Evolutionary conservation across 148 eudicot genomes (phyloP), one percentile per base, ranked within the genome.

Genomic region (Dianthus caryophyllus): DNA sequence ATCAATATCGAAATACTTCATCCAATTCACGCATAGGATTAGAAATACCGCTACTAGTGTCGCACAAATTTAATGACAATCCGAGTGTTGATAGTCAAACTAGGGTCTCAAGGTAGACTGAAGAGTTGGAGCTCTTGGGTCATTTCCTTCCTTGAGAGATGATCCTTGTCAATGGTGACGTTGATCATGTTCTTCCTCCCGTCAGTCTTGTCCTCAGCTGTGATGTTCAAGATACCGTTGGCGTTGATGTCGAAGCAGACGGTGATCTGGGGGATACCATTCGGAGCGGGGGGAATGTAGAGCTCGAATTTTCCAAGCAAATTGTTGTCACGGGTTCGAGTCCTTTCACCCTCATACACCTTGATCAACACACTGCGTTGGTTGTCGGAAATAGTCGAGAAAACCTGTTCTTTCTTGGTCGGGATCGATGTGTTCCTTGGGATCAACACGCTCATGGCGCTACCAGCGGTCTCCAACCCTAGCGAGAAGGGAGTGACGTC

Each of bases 231-330:
- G 33, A 75, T 75, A 70, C 78, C 78, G 11, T 75, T 75, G 17
- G 73, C 78, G 48, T 75, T 74, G 22, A 75, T 75, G 53, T 75
- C 78, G 13, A 75, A 75, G 78, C 78, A 75, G 15, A 75, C 78
- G 6, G 66, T 70, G 22, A 75, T 70, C 67, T 70, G 74, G 22
- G 78, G 74, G 9, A 70, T 67, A 50, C 78, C 74, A 13, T 74
- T 49, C 0, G 78, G 74, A 0, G 78, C 74, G 0, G 78, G 74
- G 0, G 75, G 74, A 21, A 75, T 75, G 12, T 74, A 75, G 2
- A 75, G 78, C 71, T 75, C 78, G 13, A 75, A 75, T 17, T 75
- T 71, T 0, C 82, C 82, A 7, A 79, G 44, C 66, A 71, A 68
- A 66, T 71, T 75, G 76, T 79, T 79, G 67, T 79, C 82, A 5